Conservation (phyloP, 73 alveolate species). For the Paraurostyla sp. region DNA sequence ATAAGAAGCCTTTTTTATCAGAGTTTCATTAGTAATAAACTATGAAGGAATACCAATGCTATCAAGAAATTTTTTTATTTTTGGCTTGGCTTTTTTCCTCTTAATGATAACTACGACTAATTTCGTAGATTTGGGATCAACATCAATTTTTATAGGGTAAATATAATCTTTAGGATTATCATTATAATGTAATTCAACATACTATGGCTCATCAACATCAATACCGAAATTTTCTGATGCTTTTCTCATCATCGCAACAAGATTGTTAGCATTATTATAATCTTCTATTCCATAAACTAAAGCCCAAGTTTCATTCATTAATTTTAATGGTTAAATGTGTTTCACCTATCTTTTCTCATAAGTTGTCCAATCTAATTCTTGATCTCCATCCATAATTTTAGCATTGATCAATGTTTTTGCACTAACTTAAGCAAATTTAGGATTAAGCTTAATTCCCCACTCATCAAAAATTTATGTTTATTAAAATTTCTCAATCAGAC, state of each 20-base stretch:
- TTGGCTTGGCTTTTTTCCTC: not conserved
- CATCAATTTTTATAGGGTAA: not conserved
- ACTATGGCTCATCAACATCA: constrained; percentile 44
- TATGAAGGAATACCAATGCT: constrained; percentile 21
- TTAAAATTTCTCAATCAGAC: not conserved
- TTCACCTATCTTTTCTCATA: constrained; percentile 7
- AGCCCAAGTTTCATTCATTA: constrained; percentile 10
- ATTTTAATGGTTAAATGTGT: not conserved
- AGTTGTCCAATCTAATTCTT: not conserved
- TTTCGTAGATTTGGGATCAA: not conserved
- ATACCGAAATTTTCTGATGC: constrained; percentile 36
- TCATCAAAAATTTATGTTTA: not conserved
- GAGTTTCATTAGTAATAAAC: constrained; percentile 8
- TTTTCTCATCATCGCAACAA: not conserved
- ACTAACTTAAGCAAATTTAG: not conserved
- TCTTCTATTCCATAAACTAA: constrained; percentile 7
- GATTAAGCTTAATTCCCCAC: constrained; percentile 10
- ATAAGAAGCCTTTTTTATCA: not conserved
- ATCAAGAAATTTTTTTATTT: constrained; percentile 31
- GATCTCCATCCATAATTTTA: not conserved
- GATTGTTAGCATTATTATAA: constrained; percentile 6
- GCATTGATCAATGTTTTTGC: not conserved
- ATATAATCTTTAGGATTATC: not conserved
- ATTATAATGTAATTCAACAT: constrained; percentile 3
- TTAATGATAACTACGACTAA: constrained; percentile 4